Evolutionary conservation across 225 moss, liverwort and hornwort species (phyloP).

Genomic region (Marchantia polymorpha): DNA sequence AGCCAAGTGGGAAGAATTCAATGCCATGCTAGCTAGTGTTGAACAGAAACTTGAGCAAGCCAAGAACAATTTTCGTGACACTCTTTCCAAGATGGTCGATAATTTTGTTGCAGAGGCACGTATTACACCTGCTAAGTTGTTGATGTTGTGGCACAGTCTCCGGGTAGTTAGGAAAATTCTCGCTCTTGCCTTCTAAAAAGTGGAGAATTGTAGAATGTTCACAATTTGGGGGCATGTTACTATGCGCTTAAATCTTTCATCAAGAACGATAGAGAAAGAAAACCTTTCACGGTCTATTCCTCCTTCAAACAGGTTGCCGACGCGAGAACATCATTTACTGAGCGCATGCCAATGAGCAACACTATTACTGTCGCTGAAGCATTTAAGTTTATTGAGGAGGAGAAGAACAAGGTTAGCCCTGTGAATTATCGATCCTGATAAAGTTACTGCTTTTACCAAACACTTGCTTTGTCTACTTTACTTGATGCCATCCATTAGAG

Average conservation of each 20-base stretch:
- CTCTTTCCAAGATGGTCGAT: constrained; percentile 60
- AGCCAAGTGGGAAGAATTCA: constrained; percentile 59
- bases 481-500: neutral
- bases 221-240: neutral
- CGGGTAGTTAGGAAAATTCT: neutral
- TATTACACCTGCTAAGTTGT: neutral
- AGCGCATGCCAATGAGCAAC: constrained; percentile 52
- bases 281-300: neutral
- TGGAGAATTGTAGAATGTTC: neutral
- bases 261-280: neutral
- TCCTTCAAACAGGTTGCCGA: constrained; percentile 48
- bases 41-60: constrained; percentile 67
- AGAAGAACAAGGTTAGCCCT: constrained; percentile 52
- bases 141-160: neutral
- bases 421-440: neutral
- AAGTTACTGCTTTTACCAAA: neutral
- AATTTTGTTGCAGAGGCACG: constrained; percentile 58
- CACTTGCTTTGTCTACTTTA: neutral
- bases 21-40: constrained; percentile 57
- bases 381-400: constrained; percentile 60
- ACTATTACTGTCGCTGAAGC: constrained; percentile 46
- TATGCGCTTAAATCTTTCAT: neutral
- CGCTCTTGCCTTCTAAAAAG: neutral
- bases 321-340: constrained; percentile 43
- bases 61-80: constrained; percentile 65